Base-by-base conservation (phyloP, 768 basidiomycete genomes). In the Russula sp. region DNA sequence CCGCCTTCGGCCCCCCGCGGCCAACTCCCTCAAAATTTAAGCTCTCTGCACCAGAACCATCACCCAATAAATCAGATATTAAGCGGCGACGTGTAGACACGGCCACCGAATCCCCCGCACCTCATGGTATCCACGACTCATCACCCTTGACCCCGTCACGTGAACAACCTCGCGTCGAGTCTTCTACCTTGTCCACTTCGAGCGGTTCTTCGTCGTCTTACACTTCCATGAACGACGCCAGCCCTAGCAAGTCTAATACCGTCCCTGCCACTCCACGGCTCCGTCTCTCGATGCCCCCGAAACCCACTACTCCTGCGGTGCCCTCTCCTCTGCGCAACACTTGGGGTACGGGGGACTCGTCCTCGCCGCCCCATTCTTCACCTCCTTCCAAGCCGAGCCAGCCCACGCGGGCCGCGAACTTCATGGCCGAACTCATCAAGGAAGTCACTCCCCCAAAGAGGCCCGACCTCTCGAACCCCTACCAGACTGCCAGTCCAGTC, bases 261-360 rank as follows among this genome's bases (percentile, higher is more conserved):
- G 55, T 66, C 1, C 53, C 66, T 48, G 37, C 71, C 37, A 63
- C 71, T 22, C 68, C 70, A 16, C 68, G 70, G 6, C 57, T 68
- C 8, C 71, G 71, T 34, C 68, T 71, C 7, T 65, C 67, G 35
- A 66, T 68, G n/a, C 62, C 70, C 8, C 57, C 68, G 42, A 86
- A 86, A 67, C 81, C 79, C 6, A 86, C 86, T 18, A 73, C 80
- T 1, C 89, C 90, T 6, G 81, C 79, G 13, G 73, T 83, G 8
- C 88, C 90, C 16, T 91, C 89, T 10, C 90, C 89, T 31, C 75
- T 92, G 49, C 82, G 89, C 6, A 86, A 91, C 67, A 78, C 87
- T 3, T 91, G 89, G 89, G 76, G 79, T 18, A 75, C 78, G 49
- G 74, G 73, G 37, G 80, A 77, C 54, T 71, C 73, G 6, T 61